Evolutionary conservation across 768 basidiomycete species (phyloP).

Genomic region (Trametes gibbosa): DNA sequence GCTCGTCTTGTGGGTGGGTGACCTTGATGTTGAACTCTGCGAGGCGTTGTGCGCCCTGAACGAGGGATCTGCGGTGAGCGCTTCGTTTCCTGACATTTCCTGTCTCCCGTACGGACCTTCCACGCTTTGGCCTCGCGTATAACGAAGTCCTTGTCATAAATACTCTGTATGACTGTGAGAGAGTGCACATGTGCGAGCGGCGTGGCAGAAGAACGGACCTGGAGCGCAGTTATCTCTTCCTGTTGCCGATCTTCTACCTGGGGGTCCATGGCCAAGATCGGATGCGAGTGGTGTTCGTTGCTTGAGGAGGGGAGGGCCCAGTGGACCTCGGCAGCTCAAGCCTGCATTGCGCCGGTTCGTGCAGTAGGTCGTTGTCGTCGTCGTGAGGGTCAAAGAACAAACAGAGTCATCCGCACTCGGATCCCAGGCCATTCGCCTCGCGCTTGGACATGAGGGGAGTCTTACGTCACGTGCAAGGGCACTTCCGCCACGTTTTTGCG

Average conservation of each 20-base stretch:
- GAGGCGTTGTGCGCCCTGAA: slow-evolving; percentile 61
- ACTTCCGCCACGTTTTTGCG: not conserved
- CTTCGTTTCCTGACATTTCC: slow-evolving; percentile 15
- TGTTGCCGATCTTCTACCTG: slow-evolving; percentile 59
- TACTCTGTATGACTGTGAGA: slow-evolving; percentile 40
- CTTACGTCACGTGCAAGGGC: slow-evolving; percentile 1
- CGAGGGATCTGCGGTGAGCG: not conserved
- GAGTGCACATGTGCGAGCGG: not conserved
- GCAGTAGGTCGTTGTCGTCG: not conserved
- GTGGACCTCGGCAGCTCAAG: slow-evolving; percentile 76
- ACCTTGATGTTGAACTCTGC: slow-evolving; percentile 79
- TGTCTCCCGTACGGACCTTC: slow-evolving; percentile 52
- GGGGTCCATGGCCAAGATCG: slow-evolving; percentile 57
- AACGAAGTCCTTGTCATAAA: slow-evolving; percentile 76
- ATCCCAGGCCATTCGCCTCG: slow-evolving; percentile 5
- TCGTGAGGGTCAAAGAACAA: slow-evolving; percentile 14
- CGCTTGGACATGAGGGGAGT: slow-evolving; percentile 8
- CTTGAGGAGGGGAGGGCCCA: slow-evolving; percentile 63
- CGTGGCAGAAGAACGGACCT: slow-evolving; percentile 23
- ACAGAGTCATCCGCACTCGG: slow-evolving; percentile 8
- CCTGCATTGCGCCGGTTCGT: slow-evolving; percentile 47
- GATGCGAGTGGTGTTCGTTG: slow-evolving; percentile 35
- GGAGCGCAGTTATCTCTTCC: slow-evolving; percentile 73
- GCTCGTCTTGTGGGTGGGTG: slow-evolving; percentile 56
- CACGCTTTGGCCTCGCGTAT: slow-evolving; percentile 76